Base-by-base conservation (phyloP, 202 grass and related monocot genomes). In the Carex arenaria region DNA sequence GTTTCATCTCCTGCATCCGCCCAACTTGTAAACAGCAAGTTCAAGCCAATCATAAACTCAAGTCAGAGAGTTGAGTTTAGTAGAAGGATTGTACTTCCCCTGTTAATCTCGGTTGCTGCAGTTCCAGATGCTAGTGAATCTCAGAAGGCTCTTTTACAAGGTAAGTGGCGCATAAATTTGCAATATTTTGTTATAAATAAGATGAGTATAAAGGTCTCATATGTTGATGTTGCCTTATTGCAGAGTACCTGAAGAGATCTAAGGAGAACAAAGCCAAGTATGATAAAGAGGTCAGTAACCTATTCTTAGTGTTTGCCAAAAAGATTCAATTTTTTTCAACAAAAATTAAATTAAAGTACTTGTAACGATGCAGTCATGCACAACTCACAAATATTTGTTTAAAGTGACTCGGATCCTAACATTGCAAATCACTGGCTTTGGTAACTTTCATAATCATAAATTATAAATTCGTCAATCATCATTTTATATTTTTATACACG, bases 211-310 rank as follows among this genome's bases (percentile, higher is more conserved):
- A 53, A 30, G 13, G 20, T 55, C 3, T 56, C 23, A 32, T 64
- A 1, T n/a, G 19, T 13, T 64, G 10, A 67, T 64, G 71, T 42
- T 69, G 45, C 64, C 62, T 80, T 85, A 32, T 77, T 66, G 40
- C 43, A 91, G 96, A 96, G 56, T 92, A 96, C 70, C 82, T 92
- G 57, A 94, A 94, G 60, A 99, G 81, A 65, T 99, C 96, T 20
- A 88, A 93, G 83, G 87, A 94, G 66, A 96, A 96, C 88, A 99
- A 99, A 78, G 89, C 85, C 26, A 99, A 90, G 80, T 91, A 94
- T 78, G 91, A 94, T 67, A 99, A 94, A 83, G 91, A 99, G 93
- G 93, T 98, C 42, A 66, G 55, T 31, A 19, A 67, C 34, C 12
- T 53, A 36, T 72, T 32, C 31, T n/a, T 57, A 56, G 11, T 18